Base-by-base conservation (phyloP, 2,329 filamentous ascomycete genomes). In the Clonostachys rhizophaga region DNA sequence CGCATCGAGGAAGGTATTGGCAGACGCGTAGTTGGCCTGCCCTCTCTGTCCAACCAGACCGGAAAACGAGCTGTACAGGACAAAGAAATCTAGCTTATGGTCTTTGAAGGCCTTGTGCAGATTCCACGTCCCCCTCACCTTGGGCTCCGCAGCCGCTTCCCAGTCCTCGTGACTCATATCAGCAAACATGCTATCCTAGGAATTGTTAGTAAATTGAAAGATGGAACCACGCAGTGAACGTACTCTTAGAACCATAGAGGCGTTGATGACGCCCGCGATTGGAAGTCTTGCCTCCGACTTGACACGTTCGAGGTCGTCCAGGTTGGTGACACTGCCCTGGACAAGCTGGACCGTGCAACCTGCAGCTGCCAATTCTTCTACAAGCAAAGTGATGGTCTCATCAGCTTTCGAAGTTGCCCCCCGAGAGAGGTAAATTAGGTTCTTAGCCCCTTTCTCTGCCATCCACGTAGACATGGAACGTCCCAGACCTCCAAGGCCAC, bases 341-440 rank as follows among this genome's bases (percentile, higher is more conserved):
- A 30, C 9, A 10, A 30, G 24, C 24, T 30, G 24, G 24, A 30
- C 24, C 2, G 24, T 30, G 24, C 24, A 30, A 9, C 24, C 24
- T 10, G 24, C 24, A 30, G 24, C 24, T 6, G 24, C 24, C 24
- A 30, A 30, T 10, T 30, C 24, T 8, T 30, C 24, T 30, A 30
- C 24, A 30, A 30, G 24, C 9, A 30, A 10, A 9, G 24, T 30
- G 24, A 30, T 30, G 4, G 24, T 30, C 24, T 30, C 24, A 30
- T 30, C 24, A 30, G 9, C 24, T n/a, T 41, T 34, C 42, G 54
- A 74, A 43, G 54, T 74, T 43, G 24, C 24, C 24, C 65, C 71
- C 20, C 74, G 67, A 4, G 75, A 79, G 14, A 79, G 61, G 7
- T 78, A 64, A 1, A 75, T 67, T 16, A 80, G 57, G 49, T 71